Evolutionary conservation across 2,329 filamentous ascomycete genomes (phyloP).

Genomic region (Colletotrichum liaoningense): DNA sequence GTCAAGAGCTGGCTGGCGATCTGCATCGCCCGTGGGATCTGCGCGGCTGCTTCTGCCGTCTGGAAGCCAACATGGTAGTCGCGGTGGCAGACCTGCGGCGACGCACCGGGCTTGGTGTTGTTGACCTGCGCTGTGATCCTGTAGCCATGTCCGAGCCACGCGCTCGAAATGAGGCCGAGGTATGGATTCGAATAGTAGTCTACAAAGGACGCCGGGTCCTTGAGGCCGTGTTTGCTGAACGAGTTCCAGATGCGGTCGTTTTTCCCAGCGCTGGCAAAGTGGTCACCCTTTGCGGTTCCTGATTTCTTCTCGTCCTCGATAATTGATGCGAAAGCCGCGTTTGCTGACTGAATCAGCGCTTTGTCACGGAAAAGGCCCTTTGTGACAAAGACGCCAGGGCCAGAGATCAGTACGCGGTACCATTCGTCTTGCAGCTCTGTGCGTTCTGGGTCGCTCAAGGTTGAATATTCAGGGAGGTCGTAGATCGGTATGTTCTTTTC

Average conservation of each 20-base stretch:
- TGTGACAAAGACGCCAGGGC: slow-evolving; percentile 70
- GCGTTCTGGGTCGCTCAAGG: slow-evolving; percentile 37
- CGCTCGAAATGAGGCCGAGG: slow-evolving; percentile 61
- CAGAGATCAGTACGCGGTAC: slow-evolving; percentile 66
- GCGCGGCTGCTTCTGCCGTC: slow-evolving; percentile 55
- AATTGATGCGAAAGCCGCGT: slow-evolving; percentile 58
- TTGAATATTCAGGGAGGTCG: slow-evolving; percentile 52
- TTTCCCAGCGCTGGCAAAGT: slow-evolving; percentile 66
- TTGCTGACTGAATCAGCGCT: slow-evolving; percentile 56
- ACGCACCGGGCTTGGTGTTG: slow-evolving; percentile 68
- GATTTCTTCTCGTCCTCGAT: slow-evolving; percentile 56
- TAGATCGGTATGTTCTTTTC: slow-evolving; percentile 68
- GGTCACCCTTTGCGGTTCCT: slow-evolving; percentile 61
- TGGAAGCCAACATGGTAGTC: slow-evolving; percentile 76
- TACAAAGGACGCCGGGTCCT: slow-evolving; percentile 63
- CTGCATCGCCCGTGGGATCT: slow-evolving; percentile 65
- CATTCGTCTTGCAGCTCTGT: slow-evolving; percentile 68
- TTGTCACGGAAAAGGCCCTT: slow-evolving; percentile 61
- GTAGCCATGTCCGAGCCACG: slow-evolving; percentile 71
- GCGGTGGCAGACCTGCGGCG: slow-evolving; percentile 67
- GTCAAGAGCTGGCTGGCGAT: slow-evolving; percentile 67
- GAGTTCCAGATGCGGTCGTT: slow-evolving; percentile 76
- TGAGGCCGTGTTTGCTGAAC: slow-evolving; percentile 69
- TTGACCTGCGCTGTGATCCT: slow-evolving; percentile 72
- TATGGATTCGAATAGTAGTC: slow-evolving; percentile 71